A percentile compares a stretch with the other conserved stretches of the same genome.
Evolutionary conservation across 345 rosid genomes (phyloP).

Genomic region (Euphorbia lathyris): DNA sequence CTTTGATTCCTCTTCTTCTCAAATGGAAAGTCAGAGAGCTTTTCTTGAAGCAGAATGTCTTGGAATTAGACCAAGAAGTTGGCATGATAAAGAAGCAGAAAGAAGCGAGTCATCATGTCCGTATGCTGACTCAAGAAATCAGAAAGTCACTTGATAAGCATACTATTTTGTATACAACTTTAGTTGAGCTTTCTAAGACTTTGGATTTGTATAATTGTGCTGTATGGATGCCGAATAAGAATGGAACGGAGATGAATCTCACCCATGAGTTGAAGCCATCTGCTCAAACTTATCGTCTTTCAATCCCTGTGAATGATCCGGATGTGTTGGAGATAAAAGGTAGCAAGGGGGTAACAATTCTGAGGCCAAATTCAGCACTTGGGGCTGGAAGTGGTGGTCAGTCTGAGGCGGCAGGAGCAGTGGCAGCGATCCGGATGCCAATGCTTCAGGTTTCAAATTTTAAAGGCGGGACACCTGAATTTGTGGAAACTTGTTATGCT

Average conservation of each 20-base stretch:
- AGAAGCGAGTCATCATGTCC: conserved; percentile 83
- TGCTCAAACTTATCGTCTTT: conserved; percentile 33
- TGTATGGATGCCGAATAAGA: conserved; percentile 96
- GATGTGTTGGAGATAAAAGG: conserved; percentile 63
- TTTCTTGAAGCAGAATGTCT: conserved; percentile 78
- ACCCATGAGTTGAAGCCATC: conserved; percentile 61
- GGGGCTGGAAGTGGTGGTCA: conserved; percentile 63
- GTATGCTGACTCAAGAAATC: conserved; percentile 82
- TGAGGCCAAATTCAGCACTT: conserved; percentile 66
- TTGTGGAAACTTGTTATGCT: conserved; percentile 67
- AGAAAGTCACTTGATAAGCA: conserved; percentile 90
- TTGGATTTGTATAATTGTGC: conserved; percentile 80
- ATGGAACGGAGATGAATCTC: conserved; percentile 58
- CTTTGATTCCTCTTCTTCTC: conserved; percentile 81
- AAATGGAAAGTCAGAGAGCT: conserved; percentile 90
- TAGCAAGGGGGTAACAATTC: conserved; percentile 55
- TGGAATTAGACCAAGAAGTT: conserved; percentile 86
- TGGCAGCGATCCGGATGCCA: conserved; percentile 91
- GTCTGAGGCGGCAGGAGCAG: conserved; percentile 59
- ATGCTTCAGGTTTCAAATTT: conserved; percentile 80
- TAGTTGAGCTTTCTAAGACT: conserved; percentile 88
- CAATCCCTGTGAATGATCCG: conserved; percentile 49
- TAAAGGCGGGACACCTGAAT: conserved; percentile 89
- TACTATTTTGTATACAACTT: conserved; percentile 70
- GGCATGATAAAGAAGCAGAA: conserved; percentile 85